These are phyloP conservation scores for Immersiporthe knoxdaviesiana DNA, from an alignment of 2,329 filamentous ascomycete species.

Conservation along the genomic window DNA sequence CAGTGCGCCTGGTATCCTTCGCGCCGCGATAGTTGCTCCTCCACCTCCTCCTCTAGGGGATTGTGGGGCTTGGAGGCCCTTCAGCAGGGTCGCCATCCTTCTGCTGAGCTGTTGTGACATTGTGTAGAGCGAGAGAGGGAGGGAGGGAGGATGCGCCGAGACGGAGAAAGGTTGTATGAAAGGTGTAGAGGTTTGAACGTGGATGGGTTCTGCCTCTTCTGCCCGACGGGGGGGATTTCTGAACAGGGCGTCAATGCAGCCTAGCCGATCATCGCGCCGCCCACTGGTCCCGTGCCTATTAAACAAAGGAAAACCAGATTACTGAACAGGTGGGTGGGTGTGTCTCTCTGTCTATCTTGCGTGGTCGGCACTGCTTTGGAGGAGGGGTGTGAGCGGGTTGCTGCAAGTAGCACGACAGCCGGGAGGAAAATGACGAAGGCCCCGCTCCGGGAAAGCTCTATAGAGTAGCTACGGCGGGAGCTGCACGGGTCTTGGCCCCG, in stretches of 20 bases:
- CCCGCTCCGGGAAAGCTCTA: constrained; percentile 2
- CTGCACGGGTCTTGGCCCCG: not conserved
- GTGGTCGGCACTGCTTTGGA: not conserved
- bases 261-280: constrained; percentile 10
- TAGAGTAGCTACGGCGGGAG: not conserved
- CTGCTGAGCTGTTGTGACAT: constrained; percentile 31
- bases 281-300: not conserved
- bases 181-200: not conserved
- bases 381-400: not conserved
- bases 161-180: not conserved
- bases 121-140: not conserved
- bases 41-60: not conserved
- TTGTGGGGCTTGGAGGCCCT: constrained; percentile 4
- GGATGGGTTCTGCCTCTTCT: not conserved
- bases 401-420: constrained; percentile 29
- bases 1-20: constrained; percentile 12
- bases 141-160: not conserved
- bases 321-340: not conserved
- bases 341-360: not conserved
- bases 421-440: constrained; percentile 26
- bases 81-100: constrained; percentile 25
- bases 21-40: too few relatives aligned
- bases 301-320: not conserved
- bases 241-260: not conserved
- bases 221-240: not conserved